These are phyloP conservation scores for Diaporthe amygdali DNA, from an alignment of 2,329 filamentous ascomycete species.

Conservation along the genomic window DNA sequence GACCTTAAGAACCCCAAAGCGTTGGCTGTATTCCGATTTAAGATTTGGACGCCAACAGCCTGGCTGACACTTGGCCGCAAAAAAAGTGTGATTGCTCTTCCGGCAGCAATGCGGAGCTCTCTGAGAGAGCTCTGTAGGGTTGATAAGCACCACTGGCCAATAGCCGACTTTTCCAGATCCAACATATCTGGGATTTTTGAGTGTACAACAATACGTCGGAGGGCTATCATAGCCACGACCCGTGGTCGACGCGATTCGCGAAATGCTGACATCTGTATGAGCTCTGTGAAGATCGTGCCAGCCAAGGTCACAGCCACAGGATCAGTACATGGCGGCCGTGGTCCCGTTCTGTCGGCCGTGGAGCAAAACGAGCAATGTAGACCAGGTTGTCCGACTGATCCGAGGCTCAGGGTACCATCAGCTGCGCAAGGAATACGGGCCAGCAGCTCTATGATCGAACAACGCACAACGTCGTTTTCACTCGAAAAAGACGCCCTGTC, in stretches of 20 bases:
- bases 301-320: constrained; percentile 41
- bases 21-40: constrained; percentile 70
- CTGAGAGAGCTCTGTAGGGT: constrained; percentile 83
- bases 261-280: constrained; percentile 53
- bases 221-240: constrained; percentile 72
- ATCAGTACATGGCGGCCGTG: constrained; percentile 29
- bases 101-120: constrained; percentile 83
- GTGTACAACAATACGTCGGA: constrained; percentile 74
- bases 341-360: not conserved
- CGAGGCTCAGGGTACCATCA: constrained; percentile 47
- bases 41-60: constrained; percentile 37
- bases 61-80: constrained; percentile 4
- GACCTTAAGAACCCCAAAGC: constrained; percentile 74
- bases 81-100: constrained; percentile 48
- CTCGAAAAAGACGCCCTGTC: constrained; percentile 27
- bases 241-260: constrained; percentile 63
- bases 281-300: constrained; percentile 49
- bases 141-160: constrained; percentile 82
- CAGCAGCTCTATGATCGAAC: constrained; percentile 47
- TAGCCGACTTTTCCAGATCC: constrained; percentile 68
- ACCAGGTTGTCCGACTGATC: constrained; percentile 17
- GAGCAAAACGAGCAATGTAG: constrained; percentile 33
- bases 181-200: constrained; percentile 63
- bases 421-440: constrained; percentile 63
- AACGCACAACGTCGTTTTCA: constrained; percentile 30